Conservation (phyloP, 768 basidiomycete species). For the Mycena olivaceomarginata region DNA sequence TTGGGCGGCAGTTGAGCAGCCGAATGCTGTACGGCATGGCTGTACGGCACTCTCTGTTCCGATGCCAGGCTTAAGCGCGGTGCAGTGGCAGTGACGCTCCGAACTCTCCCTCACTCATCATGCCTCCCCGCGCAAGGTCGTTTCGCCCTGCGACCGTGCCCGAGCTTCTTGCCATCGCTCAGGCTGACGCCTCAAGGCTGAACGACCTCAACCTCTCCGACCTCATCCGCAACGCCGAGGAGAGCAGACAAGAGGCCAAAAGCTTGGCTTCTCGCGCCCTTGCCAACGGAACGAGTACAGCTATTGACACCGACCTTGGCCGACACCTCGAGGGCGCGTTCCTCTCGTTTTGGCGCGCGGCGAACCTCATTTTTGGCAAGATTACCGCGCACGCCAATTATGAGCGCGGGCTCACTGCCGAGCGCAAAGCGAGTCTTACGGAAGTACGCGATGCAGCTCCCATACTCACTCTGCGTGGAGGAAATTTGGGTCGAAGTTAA, state of each 20-base stretch:
- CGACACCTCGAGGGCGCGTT: not conserved
- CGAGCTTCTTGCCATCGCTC: slow-evolving; percentile 1
- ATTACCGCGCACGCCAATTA: not conserved
- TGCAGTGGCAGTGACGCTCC: too few relatives aligned
- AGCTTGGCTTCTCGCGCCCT: not conserved
- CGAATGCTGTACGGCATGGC: too few relatives aligned
- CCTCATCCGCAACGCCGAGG: not conserved
- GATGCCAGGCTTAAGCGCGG: too few relatives aligned
- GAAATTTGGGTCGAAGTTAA: not conserved
- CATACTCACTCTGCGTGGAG: too few relatives aligned
- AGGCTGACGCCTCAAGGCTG: not conserved
- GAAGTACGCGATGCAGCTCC: not conserved
- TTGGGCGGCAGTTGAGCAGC: too few relatives aligned
- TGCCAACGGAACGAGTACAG: not conserved
- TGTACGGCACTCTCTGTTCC: too few relatives aligned
- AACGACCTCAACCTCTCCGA: not conserved
- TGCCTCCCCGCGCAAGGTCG: not conserved
- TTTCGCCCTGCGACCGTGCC: not conserved
- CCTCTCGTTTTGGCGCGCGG: not conserved
- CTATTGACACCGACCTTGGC: not conserved
- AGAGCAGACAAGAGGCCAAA: not conserved
- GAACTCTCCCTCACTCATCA: not conserved
- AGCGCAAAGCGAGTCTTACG: not conserved
- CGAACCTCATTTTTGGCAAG: not conserved
- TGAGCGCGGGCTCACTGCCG: not conserved